Evolutionary conservation across 352 stramenopile genomes (phyloP).

Genomic region (Pythium rhizo-oryzae): DNA sequence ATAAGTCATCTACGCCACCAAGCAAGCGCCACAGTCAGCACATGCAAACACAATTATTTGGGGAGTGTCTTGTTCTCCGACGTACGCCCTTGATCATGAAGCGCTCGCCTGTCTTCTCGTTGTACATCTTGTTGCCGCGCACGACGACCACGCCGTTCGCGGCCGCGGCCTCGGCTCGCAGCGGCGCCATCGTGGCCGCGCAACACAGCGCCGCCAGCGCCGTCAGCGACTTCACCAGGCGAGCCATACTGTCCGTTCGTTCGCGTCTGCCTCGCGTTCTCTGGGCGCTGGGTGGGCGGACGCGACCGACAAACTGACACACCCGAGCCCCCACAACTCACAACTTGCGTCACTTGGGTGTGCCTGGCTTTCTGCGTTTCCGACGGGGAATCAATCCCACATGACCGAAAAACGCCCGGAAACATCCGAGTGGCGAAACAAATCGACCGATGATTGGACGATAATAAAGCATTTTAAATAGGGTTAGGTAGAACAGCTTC

Average conservation of each 20-base stretch:
- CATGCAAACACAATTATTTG: neutral
- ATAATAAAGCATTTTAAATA: neutral
- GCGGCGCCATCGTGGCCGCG: slow-evolving; percentile 6
- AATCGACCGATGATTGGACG: neutral
- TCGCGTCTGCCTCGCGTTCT: neutral
- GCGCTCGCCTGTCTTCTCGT: slow-evolving; percentile 74
- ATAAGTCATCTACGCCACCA: slow-evolving; percentile 67
- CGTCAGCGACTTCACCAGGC: slow-evolving; percentile 18
- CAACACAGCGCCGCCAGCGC: slow-evolving; percentile 17
- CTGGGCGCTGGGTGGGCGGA: neutral
- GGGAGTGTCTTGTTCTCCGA: neutral
- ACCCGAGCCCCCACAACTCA: neutral
- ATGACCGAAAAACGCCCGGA: slow-evolving; percentile 15
- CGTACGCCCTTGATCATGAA: slow-evolving; percentile 89
- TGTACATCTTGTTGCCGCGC: slow-evolving; percentile 89
- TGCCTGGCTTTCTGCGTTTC: slow-evolving; percentile 12
- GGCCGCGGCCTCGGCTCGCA: neutral
- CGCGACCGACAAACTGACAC: slow-evolving; percentile 2
- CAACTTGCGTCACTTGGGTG: slow-evolving; percentile 6
- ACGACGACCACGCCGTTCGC: slow-evolving; percentile 52
- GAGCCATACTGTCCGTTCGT: slow-evolving; percentile 15
- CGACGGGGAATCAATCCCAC: neutral
- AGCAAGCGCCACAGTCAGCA: neutral
- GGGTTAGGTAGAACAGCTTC: neutral
- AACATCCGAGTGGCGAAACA: slow-evolving; percentile 1